Evolutionary conservation across 352 stramenopile genomes (phyloP).

Genomic region (Albugo candida): DNA sequence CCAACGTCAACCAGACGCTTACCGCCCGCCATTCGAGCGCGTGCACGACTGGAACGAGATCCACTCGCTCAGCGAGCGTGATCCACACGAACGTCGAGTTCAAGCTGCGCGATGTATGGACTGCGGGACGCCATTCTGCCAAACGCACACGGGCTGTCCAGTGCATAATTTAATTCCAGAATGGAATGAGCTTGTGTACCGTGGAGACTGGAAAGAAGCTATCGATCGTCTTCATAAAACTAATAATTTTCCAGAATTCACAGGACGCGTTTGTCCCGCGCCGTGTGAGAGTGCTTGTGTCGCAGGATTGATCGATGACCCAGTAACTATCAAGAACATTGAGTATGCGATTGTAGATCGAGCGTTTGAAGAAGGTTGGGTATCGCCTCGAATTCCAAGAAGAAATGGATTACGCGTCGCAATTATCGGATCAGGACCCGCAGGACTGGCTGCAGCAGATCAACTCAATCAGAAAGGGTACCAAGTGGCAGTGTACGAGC

Average conservation of each 20-base stretch:
- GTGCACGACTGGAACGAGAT: slow-evolving; percentile 96
- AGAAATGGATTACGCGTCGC: slow-evolving; percentile 90
- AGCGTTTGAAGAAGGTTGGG: slow-evolving; percentile 89
- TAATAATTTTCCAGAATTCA: slow-evolving; percentile 99
- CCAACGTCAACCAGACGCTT: slow-evolving; percentile 77
- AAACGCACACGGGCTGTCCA: slow-evolving; percentile 94
- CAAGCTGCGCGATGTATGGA: slow-evolving; percentile 97
- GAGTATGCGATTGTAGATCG: slow-evolving; percentile 97
- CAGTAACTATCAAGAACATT: slow-evolving; percentile 98
- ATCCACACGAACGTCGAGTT: slow-evolving; percentile 77
- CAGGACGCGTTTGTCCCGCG: slow-evolving; percentile 91
- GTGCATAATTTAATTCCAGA: slow-evolving; percentile 97
- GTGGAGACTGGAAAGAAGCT: slow-evolving; percentile 91
- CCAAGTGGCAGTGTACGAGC: slow-evolving; percentile 92
- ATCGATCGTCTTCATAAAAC: slow-evolving; percentile 93
- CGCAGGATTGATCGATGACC: slow-evolving; percentile 87
- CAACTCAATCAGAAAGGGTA: slow-evolving; percentile 97
- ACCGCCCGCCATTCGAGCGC: slow-evolving; percentile 82
- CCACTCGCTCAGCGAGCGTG: slow-evolving; percentile 71
- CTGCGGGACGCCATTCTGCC: slow-evolving; percentile 96
- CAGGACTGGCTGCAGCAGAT: slow-evolving; percentile 86
- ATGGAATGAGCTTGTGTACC: slow-evolving; percentile 97
- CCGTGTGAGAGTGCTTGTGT: slow-evolving; percentile 94
- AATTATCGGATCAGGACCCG: slow-evolving; percentile 87
- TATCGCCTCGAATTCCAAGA: slow-evolving; percentile 83